Percentiles rank a stretch among this genome's conserved stretches.
Conservation (phyloP, 2,329 filamentous ascomycete genomes). For the Beauveria pseudobassiana region DNA sequence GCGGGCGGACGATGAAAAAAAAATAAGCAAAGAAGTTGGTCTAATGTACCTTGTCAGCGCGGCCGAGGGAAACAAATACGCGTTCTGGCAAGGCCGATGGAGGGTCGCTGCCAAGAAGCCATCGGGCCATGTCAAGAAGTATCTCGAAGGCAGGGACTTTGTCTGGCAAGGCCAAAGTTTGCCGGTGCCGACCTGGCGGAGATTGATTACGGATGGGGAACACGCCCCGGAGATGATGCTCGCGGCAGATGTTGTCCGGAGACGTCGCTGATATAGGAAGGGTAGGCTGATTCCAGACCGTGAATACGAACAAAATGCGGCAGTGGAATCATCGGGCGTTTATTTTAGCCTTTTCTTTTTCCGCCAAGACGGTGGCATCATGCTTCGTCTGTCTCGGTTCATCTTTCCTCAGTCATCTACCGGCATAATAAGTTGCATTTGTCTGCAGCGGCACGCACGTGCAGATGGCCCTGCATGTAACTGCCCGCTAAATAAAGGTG, state of each 20-base stretch:
- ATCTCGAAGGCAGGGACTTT: conserved; percentile 2
- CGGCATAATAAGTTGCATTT: neutral
- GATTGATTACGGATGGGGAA: neutral
- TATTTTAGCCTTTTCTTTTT: neutral
- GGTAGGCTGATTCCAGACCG: neutral
- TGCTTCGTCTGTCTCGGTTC: neutral
- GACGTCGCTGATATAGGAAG: neutral
- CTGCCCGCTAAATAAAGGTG: neutral
- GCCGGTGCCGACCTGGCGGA: neutral
- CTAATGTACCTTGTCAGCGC: neutral
- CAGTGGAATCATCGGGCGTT: neutral
- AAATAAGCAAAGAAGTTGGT: neutral
- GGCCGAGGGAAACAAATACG: neutral
- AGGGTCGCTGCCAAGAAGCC: conserved; percentile 1
- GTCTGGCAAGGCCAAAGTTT: neutral
- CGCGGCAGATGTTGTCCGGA: neutral
- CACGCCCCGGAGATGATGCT: neutral
- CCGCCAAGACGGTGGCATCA: neutral
- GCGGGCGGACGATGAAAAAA: neutral
- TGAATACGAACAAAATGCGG: neutral
- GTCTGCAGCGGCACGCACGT: neutral
- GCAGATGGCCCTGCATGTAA: neutral
- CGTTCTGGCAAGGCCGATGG: conserved; percentile 7
- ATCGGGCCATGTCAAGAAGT: conserved; percentile 1
- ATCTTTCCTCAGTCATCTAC: neutral